Evolutionary conservation across 495 filamentous ascomycete genomes (phyloP).

Genomic region (Podospora tetraspora): DNA sequence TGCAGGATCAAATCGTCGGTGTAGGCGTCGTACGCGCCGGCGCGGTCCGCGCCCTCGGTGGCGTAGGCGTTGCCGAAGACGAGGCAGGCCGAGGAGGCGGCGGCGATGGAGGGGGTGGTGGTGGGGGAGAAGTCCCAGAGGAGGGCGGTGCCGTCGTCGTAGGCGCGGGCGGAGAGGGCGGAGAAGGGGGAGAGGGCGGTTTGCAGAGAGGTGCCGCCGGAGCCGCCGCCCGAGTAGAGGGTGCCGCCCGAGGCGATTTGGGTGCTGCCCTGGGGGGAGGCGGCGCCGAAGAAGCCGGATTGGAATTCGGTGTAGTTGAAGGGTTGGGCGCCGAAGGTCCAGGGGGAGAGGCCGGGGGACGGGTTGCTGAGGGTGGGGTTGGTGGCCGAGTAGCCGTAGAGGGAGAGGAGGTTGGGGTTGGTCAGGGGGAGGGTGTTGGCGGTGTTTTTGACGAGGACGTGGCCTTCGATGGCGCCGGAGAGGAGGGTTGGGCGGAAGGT

Average conservation of each 20-base stretch:
- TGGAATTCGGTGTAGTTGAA: constrained; percentile 26
- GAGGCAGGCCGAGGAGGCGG: constrained; percentile 58
- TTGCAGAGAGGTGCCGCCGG: constrained; percentile 51
- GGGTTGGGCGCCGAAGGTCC: constrained; percentile 34
- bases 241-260: constrained; percentile 48
- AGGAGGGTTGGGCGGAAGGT: constrained; percentile 37
- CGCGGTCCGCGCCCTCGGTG: constrained; percentile 49
- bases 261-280: constrained; percentile 4
- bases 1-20: constrained; percentile 52
- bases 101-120: constrained; percentile 36
- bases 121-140: constrained; percentile 44
- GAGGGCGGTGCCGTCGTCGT: constrained; percentile 50
- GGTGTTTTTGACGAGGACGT: constrained; percentile 60
- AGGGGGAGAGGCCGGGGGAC: constrained; percentile 30
- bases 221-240: constrained; percentile 53
- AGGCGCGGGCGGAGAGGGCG: constrained; percentile 50
- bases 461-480: constrained; percentile 47
- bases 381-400: constrained; percentile 50
- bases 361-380: constrained; percentile 39
- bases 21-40: constrained; percentile 42
- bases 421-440: constrained; percentile 52
- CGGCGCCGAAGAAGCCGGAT: constrained; percentile 17
- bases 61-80: constrained; percentile 60
- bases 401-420: constrained; percentile 40
- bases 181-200: constrained; percentile 53